phyloP scores from a whole-genome alignment of 2,329 filamentous ascomycete genomes.

The Epichloe typhina region DNA sequence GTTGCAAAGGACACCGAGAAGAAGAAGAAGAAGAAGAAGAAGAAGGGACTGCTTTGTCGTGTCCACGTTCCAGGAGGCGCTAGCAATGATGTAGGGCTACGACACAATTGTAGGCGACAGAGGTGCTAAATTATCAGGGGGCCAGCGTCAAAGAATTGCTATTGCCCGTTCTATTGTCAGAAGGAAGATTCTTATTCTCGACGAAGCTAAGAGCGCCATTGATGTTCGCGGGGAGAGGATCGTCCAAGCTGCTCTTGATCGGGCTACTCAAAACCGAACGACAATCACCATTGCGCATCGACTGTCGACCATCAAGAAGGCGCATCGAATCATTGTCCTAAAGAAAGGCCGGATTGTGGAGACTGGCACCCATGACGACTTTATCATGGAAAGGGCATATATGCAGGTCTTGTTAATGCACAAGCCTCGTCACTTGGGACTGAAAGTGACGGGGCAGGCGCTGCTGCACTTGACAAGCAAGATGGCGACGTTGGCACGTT shows the following conservation, averaged over 20 bases:
- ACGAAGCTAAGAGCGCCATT: conserved; percentile 63
- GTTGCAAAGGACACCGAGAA: too few relatives aligned
- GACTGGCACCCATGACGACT: too few relatives aligned
- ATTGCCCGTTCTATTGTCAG: conserved; percentile 61
- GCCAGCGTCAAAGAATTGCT: conserved; percentile 71
- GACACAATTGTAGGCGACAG: conserved; percentile 63
- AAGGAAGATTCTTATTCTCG: conserved; percentile 45
- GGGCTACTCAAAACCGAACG: conserved; percentile 48
- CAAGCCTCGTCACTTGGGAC: too few relatives aligned
- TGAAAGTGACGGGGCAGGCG: too few relatives aligned
- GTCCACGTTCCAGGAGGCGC: conserved; percentile 18
- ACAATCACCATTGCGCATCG: conserved; percentile 66
- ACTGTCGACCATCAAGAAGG: conserved; percentile 19
- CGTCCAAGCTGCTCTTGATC: conserved; percentile 51
- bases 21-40: too few relatives aligned
- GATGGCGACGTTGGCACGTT: too few relatives aligned
- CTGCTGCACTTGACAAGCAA: too few relatives aligned
- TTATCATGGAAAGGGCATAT: too few relatives aligned
- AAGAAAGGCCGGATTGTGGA: too few relatives aligned
- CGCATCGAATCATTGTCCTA: too few relatives aligned
- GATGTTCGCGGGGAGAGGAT: conserved; percentile 41
- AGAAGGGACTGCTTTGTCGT: too few relatives aligned
- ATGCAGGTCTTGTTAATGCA: too few relatives aligned
- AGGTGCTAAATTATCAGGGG: conserved; percentile 70
- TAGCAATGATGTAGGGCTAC: conserved; percentile 40